Evolutionary conservation across 2,329 filamentous ascomycete genomes (phyloP).

Genomic region (Pezicula carpinea): DNA sequence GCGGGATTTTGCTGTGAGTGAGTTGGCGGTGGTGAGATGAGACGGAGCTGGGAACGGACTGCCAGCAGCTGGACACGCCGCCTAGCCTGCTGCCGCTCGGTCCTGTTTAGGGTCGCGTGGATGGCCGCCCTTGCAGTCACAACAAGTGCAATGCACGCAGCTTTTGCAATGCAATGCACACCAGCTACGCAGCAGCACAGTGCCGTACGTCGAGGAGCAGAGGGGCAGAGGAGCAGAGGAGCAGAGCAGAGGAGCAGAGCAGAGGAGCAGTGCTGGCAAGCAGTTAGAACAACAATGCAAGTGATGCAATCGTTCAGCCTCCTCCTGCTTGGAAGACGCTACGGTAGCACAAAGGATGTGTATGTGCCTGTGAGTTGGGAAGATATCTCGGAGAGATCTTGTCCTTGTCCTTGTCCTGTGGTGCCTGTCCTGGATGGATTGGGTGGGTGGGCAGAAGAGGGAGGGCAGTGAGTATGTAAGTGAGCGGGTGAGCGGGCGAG

Average conservation of each 20-base stretch:
- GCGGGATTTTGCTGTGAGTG: constrained; percentile 5
- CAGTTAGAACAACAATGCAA: background rate
- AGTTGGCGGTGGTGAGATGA: constrained; percentile 7
- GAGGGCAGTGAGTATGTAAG: background rate
- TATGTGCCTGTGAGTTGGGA: no score
- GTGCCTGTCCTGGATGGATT: constrained; percentile 2
- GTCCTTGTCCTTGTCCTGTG: no score
- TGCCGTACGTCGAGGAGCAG: no score
- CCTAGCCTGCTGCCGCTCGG: background rate
- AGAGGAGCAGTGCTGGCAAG: background rate
- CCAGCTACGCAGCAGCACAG: no score
- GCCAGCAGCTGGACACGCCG: background rate
- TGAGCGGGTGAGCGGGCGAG: no score
- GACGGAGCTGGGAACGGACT: background rate
- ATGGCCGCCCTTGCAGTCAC: background rate
- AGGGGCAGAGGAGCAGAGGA: no score
- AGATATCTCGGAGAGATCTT: no score
- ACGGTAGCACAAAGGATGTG: no score
- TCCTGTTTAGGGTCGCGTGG: background rate
- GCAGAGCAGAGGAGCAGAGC: no score
- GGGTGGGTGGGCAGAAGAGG: background rate
- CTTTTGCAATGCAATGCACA: no score
- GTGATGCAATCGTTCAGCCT: no score
- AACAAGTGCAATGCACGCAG: background rate
- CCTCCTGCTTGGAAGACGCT: no score